These are phyloP conservation scores for Rhamnella rubrinervis DNA, from an alignment of 331 rosid genomes.

Conservation along the genomic window DNA sequence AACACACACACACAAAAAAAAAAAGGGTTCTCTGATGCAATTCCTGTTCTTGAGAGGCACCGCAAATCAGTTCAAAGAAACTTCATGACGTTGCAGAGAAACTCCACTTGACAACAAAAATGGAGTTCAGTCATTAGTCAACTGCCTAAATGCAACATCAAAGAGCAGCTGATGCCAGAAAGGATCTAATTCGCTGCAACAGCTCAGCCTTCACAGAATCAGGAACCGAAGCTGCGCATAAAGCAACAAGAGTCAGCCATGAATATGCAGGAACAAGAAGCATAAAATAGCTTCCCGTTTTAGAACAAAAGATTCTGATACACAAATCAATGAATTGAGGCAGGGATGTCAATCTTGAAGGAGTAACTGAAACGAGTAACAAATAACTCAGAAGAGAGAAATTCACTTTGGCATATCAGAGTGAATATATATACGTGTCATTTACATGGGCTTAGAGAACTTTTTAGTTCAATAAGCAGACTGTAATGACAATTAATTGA, in stretches of 20 bases:
- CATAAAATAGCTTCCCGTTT: background rate
- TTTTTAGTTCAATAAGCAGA: no score
- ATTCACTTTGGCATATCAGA: no score
- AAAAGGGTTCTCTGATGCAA: background rate
- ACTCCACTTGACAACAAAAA: background rate
- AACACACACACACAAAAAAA: no score
- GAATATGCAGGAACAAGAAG: background rate
- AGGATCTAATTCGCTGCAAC: conserved; percentile 29
- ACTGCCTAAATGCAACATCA: background rate
- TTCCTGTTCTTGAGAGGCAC: no score
- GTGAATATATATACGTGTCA: no score
- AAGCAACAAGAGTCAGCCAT: background rate
- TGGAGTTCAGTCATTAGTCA: background rate
- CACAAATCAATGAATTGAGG: background rate
- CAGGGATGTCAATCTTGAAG: no score
- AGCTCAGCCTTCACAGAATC: conserved; percentile 32
- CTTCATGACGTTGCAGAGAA: background rate
- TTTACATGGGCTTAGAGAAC: no score
- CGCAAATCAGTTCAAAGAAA: background rate
- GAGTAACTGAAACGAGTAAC: no score
- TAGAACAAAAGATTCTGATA: background rate
- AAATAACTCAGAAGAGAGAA: no score
- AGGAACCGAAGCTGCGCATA: conserved; percentile 23
- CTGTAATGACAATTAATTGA: no score
- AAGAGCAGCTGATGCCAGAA: conserved; percentile 21